A percentile compares a stretch with the other conserved stretches of the same genome.
These are phyloP conservation scores for Moricandia arvensis DNA, from an alignment of 345 rosid species.

Conservation along the genomic window DNA sequence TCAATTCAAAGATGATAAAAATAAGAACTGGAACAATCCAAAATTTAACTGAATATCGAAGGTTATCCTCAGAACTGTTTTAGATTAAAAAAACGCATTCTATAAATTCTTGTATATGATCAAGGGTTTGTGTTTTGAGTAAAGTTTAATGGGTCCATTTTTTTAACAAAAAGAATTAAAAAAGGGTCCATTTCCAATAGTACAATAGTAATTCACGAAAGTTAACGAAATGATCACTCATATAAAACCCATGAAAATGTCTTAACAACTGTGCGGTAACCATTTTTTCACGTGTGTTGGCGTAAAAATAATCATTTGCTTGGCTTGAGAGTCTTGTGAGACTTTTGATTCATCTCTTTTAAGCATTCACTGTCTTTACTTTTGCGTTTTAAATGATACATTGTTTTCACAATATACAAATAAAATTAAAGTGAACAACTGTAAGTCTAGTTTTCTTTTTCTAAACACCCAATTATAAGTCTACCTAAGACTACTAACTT, in stretches of 20 bases:
- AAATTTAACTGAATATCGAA: neutral
- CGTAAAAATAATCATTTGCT: constrained; percentile 20
- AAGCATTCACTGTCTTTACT: constrained; percentile 29
- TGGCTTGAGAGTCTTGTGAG: constrained; percentile 30
- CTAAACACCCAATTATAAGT: neutral
- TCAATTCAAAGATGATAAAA: too few species aligned
- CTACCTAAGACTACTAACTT: constrained; percentile 31
- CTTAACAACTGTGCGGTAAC: neutral
- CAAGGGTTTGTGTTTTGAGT: neutral
- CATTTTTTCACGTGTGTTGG: constrained; percentile 3
- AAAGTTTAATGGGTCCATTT: neutral
- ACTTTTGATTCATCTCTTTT: constrained; percentile 19
- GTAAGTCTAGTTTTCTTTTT: neutral
- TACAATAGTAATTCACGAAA: neutral
- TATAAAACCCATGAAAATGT: neutral
- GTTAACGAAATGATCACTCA: constrained; percentile 1
- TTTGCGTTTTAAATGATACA: constrained; percentile 11
- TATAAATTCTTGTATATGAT: neutral
- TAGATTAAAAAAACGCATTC: neutral
- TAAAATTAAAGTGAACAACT: constrained; percentile 7
- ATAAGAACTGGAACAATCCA: neutral
- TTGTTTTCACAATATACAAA: neutral
- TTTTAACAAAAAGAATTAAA: neutral
- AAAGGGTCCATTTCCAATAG: neutral
- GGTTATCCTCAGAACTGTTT: neutral